Evolutionary conservation across 2,329 filamentous ascomycete species (phyloP), one percentile per base, ranked within the genome.

Genomic region (Malbranchea zuffiana): DNA sequence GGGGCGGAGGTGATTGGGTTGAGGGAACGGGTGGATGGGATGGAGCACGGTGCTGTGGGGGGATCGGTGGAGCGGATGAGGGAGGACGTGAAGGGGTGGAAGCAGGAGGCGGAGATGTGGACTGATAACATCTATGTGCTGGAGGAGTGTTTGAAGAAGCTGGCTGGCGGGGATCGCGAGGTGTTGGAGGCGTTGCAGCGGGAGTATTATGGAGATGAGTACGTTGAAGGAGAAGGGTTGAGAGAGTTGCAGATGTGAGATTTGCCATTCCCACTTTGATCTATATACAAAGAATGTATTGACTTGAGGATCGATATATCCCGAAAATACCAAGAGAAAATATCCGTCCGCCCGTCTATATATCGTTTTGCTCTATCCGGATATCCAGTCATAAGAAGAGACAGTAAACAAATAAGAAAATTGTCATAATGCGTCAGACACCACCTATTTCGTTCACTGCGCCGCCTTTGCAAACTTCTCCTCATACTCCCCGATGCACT

Each of bases 201-300:
- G 36, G 56, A 61, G 29, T 63, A 61, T 32, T 76, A 75, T 45
- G 69, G 66, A 6, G 64, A 65, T 15, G 69, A 75, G 47, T 74
- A 65, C 48, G 66, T 68, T 38, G 71, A 76, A 38, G 69, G 67
- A 25, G 63, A 65, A 31, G 65, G 67, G 5, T 54, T 74, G 44
- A 56, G 56, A 17, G 69, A 67, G 42, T 43, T 65, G 17, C 44
- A 34, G 21, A 37, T 39, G 23, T 44, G 38, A 42, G 26, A 13
- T 13, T 17, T 30, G 5, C 17, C 18, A 17, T 16, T 26, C 4
- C 19, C 16, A 10, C 18, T 33, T 8, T 35, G 12, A 3, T 11
- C 18, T 27, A 6, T 25, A 25, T 25, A 7, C 7, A 25, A 25
- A 25, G 23, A 25, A n/a, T n/a, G 23, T 25, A n/a, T n/a, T n/a